These are phyloP conservation scores for Lipomyces sp. DNA, from an alignment of 805 yeast species.

Conservation along the genomic window DNA sequence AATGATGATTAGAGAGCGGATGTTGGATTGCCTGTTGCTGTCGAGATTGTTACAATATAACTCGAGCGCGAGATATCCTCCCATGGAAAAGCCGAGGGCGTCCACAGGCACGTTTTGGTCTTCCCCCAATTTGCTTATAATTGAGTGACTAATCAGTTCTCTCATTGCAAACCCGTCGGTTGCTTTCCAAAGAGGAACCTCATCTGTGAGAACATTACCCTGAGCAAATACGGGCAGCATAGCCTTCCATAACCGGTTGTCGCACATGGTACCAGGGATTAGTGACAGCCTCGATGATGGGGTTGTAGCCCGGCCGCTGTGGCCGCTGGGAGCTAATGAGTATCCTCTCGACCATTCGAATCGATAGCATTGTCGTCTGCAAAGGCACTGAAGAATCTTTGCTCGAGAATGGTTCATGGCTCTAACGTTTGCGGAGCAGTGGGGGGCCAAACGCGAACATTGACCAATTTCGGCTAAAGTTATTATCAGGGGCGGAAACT, in stretches of 20 bases:
- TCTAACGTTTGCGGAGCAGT: too few relatives aligned
- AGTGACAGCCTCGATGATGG: background rate
- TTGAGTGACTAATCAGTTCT: background rate
- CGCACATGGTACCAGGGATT: conserved; percentile 10
- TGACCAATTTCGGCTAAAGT: too few relatives aligned
- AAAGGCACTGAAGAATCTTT: background rate
- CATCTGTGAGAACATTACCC: background rate
- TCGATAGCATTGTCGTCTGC: background rate
- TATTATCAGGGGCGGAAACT: too few relatives aligned
- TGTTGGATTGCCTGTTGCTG: background rate
- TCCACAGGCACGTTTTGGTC: background rate
- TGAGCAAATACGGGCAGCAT: background rate
- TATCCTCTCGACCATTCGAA: background rate
- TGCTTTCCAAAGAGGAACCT: background rate
- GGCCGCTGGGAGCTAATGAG: background rate
- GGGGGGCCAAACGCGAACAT: too few relatives aligned
- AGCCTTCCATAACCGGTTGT: conserved; percentile 5
- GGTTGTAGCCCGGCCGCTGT: background rate
- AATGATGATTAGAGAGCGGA: conserved; percentile 7
- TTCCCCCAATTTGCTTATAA: too few relatives aligned
- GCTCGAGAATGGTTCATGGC: background rate
- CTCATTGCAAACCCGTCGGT: background rate
- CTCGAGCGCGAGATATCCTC: conserved; percentile 9
- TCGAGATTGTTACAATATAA: background rate
- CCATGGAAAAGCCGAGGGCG: conserved; percentile 2